Conservation (phyloP, 73 alveolate genomes). For the Loxodes magnus region DNA sequence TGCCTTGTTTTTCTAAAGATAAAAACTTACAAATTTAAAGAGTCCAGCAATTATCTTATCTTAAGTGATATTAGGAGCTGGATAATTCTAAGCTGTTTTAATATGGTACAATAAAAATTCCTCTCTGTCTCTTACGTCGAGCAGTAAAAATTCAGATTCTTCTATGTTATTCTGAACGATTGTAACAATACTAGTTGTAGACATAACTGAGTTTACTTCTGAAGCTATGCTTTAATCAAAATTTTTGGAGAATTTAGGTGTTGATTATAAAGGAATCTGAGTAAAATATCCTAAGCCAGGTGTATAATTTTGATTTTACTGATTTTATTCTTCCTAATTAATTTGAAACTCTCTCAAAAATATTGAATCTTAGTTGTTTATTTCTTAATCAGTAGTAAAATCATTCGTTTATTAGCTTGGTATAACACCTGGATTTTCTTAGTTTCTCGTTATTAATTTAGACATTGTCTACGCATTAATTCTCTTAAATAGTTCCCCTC, state of each 20-base stretch:
- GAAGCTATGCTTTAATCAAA: slow-evolving; percentile 37
- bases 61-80: slow-evolving; percentile 67
- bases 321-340: no score
- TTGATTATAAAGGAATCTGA: neutral
- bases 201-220: slow-evolving; percentile 15
- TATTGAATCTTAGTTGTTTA: no score
- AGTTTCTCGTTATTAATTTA: slow-evolving; percentile 25
- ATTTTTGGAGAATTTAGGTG: slow-evolving; percentile 15
- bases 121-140: slow-evolving; percentile 79
- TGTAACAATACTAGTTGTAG: slow-evolving; percentile 33
- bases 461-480: slow-evolving; percentile 59
- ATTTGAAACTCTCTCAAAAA: neutral
- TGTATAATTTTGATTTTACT: neutral
- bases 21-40: no score
- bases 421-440: no score
- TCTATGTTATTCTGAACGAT: slow-evolving; percentile 59
- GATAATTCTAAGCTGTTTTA: slow-evolving; percentile 46
- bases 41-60: slow-evolving; percentile 70
- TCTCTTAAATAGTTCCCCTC: slow-evolving; percentile 67
- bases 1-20: slow-evolving; percentile 65
- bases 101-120: slow-evolving; percentile 51
- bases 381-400: no score
- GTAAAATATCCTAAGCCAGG: neutral
- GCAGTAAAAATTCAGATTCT: slow-evolving; percentile 51
- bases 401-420: no score